Evolutionary conservation across 441 rosid species (phyloP).

Genomic region (Adansonia madagascariensis): DNA sequence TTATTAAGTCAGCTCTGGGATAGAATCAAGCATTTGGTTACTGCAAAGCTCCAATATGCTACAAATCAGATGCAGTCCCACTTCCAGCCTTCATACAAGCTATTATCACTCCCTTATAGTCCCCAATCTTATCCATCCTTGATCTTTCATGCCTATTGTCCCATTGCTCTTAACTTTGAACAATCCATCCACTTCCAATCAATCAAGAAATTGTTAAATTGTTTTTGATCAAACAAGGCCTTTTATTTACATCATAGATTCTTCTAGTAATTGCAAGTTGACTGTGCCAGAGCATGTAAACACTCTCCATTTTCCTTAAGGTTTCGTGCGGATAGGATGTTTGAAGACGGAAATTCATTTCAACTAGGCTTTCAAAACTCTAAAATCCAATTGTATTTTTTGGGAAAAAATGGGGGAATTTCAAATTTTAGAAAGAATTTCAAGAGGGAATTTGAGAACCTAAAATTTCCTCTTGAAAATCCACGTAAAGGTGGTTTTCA

Average conservation of each 20-base stretch:
- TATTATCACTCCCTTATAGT: not conserved
- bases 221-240: not conserved
- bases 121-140: not conserved
- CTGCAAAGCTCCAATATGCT: not conserved
- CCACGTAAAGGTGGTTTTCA: not conserved
- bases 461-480: not conserved
- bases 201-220: not conserved
- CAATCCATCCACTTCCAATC: not conserved
- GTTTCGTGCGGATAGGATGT: not conserved
- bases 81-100: constrained; percentile 1
- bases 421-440: not conserved
- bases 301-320: not conserved
- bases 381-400: not conserved
- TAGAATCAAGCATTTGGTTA: constrained; percentile 9
- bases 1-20: not conserved
- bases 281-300: not conserved
- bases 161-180: not conserved
- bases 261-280: not conserved
- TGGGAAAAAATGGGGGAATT: not conserved
- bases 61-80: not conserved
- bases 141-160: not conserved
- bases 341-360: not conserved
- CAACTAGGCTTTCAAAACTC: not conserved
- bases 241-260: not conserved
- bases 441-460: not conserved